Evolutionary conservation across 2,329 filamentous ascomycete genomes (phyloP).

Genomic region (Hypoxylon sp.): DNA sequence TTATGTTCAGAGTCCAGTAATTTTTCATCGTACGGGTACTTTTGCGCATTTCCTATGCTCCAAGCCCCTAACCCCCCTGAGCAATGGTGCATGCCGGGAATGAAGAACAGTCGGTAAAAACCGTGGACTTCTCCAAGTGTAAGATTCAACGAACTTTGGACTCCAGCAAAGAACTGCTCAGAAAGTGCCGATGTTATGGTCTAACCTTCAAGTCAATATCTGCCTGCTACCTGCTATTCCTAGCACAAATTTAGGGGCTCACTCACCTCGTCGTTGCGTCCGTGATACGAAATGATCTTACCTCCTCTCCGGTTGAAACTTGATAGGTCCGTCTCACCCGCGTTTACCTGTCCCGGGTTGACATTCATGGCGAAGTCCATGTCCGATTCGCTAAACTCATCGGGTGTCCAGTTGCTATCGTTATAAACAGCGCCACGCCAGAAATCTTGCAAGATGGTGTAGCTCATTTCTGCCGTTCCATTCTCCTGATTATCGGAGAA

Average conservation of each 20-base stretch:
- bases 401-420: constrained; percentile 37
- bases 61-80: constrained; percentile 31
- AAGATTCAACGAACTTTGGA: constrained; percentile 34
- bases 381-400: constrained; percentile 32
- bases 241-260: neutral
- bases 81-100: constrained; percentile 44
- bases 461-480: constrained; percentile 37
- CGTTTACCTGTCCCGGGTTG: constrained; percentile 41
- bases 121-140: constrained; percentile 44
- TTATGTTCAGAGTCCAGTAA: constrained; percentile 38
- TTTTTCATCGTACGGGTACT: constrained; percentile 33
- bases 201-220: constrained; percentile 11
- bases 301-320: constrained; percentile 34
- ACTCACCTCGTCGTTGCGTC: constrained; percentile 39
- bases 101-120: constrained; percentile 51
- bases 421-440: constrained; percentile 45
- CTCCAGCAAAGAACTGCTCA: constrained; percentile 30
- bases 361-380: constrained; percentile 38
- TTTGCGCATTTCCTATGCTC: constrained; percentile 38
- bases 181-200: constrained; percentile 36
- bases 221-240: neutral
- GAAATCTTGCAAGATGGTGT: constrained; percentile 45
- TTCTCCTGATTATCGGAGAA: constrained; percentile 43
- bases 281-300: constrained; percentile 44
- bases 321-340: constrained; percentile 34